Evolutionary conservation across 2,329 filamentous ascomycete species (phyloP).

Genomic region (Alternaria arborescens): DNA sequence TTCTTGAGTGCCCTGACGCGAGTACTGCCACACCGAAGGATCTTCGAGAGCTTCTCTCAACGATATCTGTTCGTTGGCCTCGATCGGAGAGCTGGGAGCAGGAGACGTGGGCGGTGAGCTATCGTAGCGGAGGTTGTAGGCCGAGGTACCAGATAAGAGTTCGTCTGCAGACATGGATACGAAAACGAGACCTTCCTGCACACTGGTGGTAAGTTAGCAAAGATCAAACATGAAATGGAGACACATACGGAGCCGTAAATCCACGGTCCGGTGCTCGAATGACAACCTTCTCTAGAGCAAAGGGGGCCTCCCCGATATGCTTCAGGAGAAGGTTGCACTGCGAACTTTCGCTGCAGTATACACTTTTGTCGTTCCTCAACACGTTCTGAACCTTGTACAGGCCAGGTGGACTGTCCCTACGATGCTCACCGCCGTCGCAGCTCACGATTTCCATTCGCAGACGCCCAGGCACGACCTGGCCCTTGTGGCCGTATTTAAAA

Average conservation of each 20-base stretch:
- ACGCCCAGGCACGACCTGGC: conserved; percentile 83
- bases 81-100: conserved; percentile 33
- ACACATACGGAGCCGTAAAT: conserved; percentile 84
- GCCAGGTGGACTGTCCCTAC: conserved; percentile 64
- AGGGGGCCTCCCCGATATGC: conserved; percentile 81
- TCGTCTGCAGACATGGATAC: conserved; percentile 86
- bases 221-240: conserved; percentile 12
- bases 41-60: conserved; percentile 48
- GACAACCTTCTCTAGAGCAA: conserved; percentile 83
- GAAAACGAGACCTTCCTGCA: conserved; percentile 92
- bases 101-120: conserved; percentile 38
- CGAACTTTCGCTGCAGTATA: conserved; percentile 90
- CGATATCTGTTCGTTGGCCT: conserved; percentile 42
- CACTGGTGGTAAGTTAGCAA: conserved; percentile 61
- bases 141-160: conserved; percentile 73
- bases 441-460: conserved; percentile 87
- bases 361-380: conserved; percentile 79
- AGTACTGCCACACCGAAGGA: conserved; percentile 43
- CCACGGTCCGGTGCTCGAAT: conserved; percentile 84
- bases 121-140: conserved; percentile 74
- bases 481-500: conserved; percentile 85
- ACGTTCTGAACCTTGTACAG: conserved; percentile 72
- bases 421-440: conserved; percentile 81
- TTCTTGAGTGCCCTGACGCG: conserved; percentile 35
- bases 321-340: conserved; percentile 86